A percentile compares a stretch with the other conserved stretches of the same genome.
These are phyloP conservation scores for Cyclotella baltica DNA, from an alignment of 108 stramenopile genomes.

Conservation along the genomic window DNA sequence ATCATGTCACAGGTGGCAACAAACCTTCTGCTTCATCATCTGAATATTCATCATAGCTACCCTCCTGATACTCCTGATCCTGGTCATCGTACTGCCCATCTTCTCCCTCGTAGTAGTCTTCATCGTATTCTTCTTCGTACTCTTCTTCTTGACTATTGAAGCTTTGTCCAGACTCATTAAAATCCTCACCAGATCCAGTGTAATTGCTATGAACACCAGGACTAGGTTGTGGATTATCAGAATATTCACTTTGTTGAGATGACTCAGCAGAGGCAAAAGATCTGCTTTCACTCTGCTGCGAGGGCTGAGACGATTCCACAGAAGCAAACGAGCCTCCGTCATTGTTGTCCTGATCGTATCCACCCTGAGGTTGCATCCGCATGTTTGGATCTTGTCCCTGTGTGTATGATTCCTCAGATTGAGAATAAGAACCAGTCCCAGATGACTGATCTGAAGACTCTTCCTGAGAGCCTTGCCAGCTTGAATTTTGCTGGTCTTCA, in stretches of 20 bases:
- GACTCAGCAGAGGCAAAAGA: constrained; percentile 14
- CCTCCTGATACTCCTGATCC: neutral
- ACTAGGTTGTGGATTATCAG: constrained; percentile 9
- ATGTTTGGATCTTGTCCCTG: neutral
- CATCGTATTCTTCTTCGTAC: neutral
- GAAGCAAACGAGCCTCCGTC: constrained; percentile 5
- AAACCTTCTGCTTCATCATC: constrained; percentile 14
- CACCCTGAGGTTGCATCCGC: neutral
- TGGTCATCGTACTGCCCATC: neutral
- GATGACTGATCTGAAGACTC: constrained; percentile 33
- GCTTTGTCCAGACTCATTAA: constrained; percentile 14
- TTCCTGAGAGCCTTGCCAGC: constrained; percentile 17
- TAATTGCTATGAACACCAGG: constrained; percentile 1
- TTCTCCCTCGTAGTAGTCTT: constrained; percentile 7
- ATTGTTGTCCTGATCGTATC: neutral
- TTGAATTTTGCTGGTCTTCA: no score
- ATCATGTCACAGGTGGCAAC: constrained; percentile 18
- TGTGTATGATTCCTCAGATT: constrained; percentile 10
- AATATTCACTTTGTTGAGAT: constrained; percentile 17
- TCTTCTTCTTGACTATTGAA: neutral
- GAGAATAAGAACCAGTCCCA: constrained; percentile 24
- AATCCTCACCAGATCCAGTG: constrained; percentile 7
- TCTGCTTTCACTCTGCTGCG: neutral
- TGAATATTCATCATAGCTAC: constrained; percentile 2
- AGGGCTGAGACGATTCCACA: constrained; percentile 2